Base-by-base conservation (phyloP, 768 basidiomycete genomes). In the Mycena sanguinolenta region DNA sequence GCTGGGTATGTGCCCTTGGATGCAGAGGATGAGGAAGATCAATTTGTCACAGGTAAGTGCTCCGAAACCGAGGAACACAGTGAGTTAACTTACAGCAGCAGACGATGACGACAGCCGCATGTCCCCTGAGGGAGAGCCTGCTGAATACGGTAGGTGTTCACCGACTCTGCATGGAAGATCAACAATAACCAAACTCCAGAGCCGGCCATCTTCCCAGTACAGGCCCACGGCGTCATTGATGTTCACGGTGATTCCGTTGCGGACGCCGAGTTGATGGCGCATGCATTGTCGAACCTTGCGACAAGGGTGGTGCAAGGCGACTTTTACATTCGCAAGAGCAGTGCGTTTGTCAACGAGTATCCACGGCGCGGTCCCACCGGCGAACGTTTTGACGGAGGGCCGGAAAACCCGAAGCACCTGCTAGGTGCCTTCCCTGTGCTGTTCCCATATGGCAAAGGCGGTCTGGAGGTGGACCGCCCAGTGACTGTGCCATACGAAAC, bases 131-230 rank as follows among this genome's bases (percentile, higher is more conserved):
- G n/a, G n/a, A n/a, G n/a, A n/a, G n/a, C n/a, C n/a, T n/a, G n/a
- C n/a, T n/a, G n/a, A n/a, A n/a, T n/a, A n/a, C n/a, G n/a, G n/a
- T n/a, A n/a, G n/a, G n/a, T n/a, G n/a, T n/a, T n/a, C n/a, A n/a
- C n/a, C n/a, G n/a, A n/a, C n/a, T n/a, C n/a, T n/a, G n/a, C n/a
- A n/a, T n/a, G n/a, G n/a, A n/a, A n/a, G n/a, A n/a, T n/a, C n/a
- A n/a, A n/a, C n/a, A n/a, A n/a, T n/a, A n/a, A n/a, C n/a, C n/a
- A n/a, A n/a, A n/a, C n/a, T 50, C 34, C 39, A 68, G 64, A 69
- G 6, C 70, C 73, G 0, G 74, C 73, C 44, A 76, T 81, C 1
- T 76, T 82, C n/a, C 80, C 81, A 1, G 38, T 82, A 13, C 74
- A 78, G 32, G 28, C 70, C 0, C 66, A 71, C 13, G 82, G 79